These are phyloP conservation scores for Parachaetomium inaequale DNA, from an alignment of 495 filamentous ascomycete species.

Conservation along the genomic window DNA sequence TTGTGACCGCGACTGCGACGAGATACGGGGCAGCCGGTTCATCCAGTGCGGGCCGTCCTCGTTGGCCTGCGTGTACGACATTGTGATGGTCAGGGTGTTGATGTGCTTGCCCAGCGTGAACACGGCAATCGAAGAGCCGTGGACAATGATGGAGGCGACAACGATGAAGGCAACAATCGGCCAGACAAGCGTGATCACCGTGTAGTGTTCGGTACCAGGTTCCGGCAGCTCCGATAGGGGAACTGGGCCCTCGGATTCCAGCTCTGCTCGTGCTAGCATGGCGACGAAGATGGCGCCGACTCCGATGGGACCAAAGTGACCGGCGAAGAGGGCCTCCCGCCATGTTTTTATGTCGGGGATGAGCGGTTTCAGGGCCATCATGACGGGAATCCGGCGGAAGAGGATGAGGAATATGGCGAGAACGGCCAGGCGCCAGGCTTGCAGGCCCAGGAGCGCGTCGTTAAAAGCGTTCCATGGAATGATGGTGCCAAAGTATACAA, in stretches of 20 bases:
- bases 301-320: conserved; percentile 97
- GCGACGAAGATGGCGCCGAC: conserved; percentile 96
- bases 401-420: conserved; percentile 90
- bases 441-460: conserved; percentile 61
- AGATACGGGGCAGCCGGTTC: conserved; percentile 86
- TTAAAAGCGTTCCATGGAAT: conserved; percentile 93
- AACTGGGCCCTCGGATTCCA: conserved; percentile 69
- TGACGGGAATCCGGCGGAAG: conserved; percentile 94
- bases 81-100: conserved; percentile 91
- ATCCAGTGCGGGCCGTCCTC: conserved; percentile 94
- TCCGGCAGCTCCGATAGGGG: conserved; percentile 62
- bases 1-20: conserved; percentile 82
- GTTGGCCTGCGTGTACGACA: conserved; percentile 87
- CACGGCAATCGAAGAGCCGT: conserved; percentile 96
- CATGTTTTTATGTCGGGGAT: conserved; percentile 98
- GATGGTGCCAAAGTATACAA: conserved; percentile 96
- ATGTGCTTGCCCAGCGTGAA: conserved; percentile 98
- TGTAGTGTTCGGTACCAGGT: conserved; percentile 53
- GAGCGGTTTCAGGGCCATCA: conserved; percentile 85
- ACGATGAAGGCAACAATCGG: conserved; percentile 94
- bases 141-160: conserved; percentile 89
- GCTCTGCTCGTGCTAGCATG: conserved; percentile 83
- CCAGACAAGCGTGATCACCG: conserved; percentile 82
- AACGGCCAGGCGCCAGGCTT: conserved; percentile 83
- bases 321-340: conserved; percentile 96